Base-by-base conservation (phyloP, 78 protist species). In the Parvularia atlantis region DNA sequence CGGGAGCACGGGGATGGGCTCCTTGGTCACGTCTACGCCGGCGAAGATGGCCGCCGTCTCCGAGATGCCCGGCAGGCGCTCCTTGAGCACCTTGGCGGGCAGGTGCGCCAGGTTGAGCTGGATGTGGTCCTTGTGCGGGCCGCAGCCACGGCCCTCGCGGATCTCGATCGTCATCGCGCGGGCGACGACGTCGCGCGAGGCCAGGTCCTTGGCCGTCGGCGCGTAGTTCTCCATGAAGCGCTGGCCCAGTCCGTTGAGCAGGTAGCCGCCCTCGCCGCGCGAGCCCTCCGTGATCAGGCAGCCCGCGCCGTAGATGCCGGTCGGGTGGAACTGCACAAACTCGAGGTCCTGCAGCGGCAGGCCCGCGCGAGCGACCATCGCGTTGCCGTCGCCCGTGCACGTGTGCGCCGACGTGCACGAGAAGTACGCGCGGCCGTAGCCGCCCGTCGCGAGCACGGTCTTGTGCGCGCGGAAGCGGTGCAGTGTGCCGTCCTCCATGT, bases 241-340 rank as follows among this genome's bases (percentile, higher is more conserved):
- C 85, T 96, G 96, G 61, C 99, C 99, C 62, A 85, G 81, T 20
- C 72, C 14, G 89, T 96, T 96, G 73, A 91, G 57, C 35, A 96
- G 88, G 81, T 80, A 81, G 43, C 99, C 99, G 30, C 99, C 99
- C 82, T 96, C 99, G 37, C 99, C 99, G 48, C 99, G 91, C 50
- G 89, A 86, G 50, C 99, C 99, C 67, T 96, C 99, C 17, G 99
- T 96, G 88, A 96, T 93, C 33, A 96, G 78, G 71, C 98, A 95
- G 35, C 99, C 99, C 30, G 94, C 87, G 43, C 98, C 98, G 82
- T 91, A 95, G 84, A 96, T 89, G 50, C 99, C 99, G 0, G 99
- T 95, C 53, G 99, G 99, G 89, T 96, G 99, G 94, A 96, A 96
- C 83, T 96, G 99, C 26, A 94, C 98, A 73, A 96, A 96, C 82